These are phyloP conservation scores for Blastocystis hominis DNA, from an alignment of 352 stramenopile genomes.

Conservation along the genomic window DNA sequence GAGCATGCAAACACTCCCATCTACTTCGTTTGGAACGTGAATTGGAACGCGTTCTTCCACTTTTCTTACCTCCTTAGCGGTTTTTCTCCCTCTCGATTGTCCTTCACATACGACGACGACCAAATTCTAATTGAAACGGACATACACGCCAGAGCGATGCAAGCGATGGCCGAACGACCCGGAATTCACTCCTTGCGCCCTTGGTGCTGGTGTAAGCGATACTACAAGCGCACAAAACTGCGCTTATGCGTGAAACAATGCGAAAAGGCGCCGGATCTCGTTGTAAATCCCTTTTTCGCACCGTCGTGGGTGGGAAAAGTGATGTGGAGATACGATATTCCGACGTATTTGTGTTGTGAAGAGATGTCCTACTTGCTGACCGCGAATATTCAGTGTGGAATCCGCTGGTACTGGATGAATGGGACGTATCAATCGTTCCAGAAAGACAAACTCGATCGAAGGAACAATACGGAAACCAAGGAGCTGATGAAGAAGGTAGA, in stretches of 20 bases:
- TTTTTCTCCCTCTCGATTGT: background rate
- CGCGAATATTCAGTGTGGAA: background rate
- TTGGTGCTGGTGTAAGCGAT: constrained; percentile 48
- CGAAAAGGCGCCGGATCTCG: background rate
- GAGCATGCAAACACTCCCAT: background rate
- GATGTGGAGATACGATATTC: constrained; percentile 50
- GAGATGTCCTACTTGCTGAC: constrained; percentile 41
- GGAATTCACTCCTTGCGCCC: constrained; percentile 12
- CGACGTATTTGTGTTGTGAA: constrained; percentile 37
- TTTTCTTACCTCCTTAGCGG: constrained; percentile 17
- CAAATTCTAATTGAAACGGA: background rate
- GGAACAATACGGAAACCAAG: background rate
- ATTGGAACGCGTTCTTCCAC: constrained; percentile 50
- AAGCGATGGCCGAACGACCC: background rate
- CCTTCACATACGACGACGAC: constrained; percentile 42
- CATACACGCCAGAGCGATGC: background rate
- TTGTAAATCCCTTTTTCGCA: constrained; percentile 40
- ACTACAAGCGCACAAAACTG: background rate
- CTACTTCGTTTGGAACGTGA: constrained; percentile 22
- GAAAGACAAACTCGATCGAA: background rate
- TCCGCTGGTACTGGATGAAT: background rate
- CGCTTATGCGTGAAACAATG: background rate
- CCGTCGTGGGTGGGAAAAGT: background rate
- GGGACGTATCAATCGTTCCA: constrained; percentile 3
- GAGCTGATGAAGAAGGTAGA: constrained; percentile 39